These are phyloP conservation scores for Kodamaea kakaduensis DNA, from an alignment of 805 yeast genomes.

Conservation along the genomic window DNA sequence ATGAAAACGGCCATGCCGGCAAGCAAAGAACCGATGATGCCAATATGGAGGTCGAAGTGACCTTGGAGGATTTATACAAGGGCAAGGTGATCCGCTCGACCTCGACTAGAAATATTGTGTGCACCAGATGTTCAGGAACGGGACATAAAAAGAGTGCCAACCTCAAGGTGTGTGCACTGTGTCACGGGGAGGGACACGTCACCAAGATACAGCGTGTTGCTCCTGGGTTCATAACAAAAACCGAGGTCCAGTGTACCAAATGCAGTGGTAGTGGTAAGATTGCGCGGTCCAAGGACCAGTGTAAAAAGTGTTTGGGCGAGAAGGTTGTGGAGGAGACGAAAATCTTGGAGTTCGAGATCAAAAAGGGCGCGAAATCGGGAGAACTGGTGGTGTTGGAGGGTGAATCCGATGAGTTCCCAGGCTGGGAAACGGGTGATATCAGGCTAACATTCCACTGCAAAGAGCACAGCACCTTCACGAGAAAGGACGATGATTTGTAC, in stretches of 20 bases:
- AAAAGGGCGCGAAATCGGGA: conserved; percentile 62
- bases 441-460: conserved; percentile 55
- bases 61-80: conserved; percentile 69
- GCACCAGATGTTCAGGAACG: conserved; percentile 68
- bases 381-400: conserved; percentile 60
- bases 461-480: conserved; percentile 45
- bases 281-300: conserved; percentile 61
- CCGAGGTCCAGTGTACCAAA: conserved; percentile 53
- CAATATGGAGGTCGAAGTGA: conserved; percentile 55
- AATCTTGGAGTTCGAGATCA: conserved; percentile 70
- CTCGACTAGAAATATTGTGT: conserved; percentile 66
- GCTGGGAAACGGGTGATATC: conserved; percentile 74
- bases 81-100: conserved; percentile 78
- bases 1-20: conserved; percentile 14
- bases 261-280: conserved; percentile 72
- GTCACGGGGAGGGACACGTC: conserved; percentile 69
- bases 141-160: conserved; percentile 67
- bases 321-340: conserved; percentile 61
- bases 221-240: conserved; percentile 70
- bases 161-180: conserved; percentile 53
- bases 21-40: conserved; percentile 61
- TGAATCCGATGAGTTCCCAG: conserved; percentile 76
- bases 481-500: conserved; percentile 63
- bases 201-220: conserved; percentile 61
- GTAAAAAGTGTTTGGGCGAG: conserved; percentile 72